Evolutionary conservation across 768 basidiomycete species (phyloP), one percentile per base, ranked within the genome.

Genomic region (Cystobasidium ongulense): DNA sequence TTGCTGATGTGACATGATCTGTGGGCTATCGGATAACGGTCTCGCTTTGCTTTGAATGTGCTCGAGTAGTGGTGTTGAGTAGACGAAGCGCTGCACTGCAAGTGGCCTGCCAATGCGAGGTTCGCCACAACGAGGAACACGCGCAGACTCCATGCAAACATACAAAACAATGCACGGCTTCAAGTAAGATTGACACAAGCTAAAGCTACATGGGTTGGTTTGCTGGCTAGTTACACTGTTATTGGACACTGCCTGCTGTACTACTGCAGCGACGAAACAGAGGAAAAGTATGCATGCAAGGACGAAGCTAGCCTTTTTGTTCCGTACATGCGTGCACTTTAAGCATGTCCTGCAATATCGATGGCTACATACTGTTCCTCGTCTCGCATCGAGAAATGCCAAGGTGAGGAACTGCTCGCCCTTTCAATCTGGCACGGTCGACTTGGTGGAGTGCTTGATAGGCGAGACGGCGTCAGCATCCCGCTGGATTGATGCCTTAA

Each of bases 361-460:
- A 67, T 52, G 27, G 65, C 65, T 4, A 67, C 65, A 33, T 18
- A 67, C 46, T 67, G 65, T 11, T 53, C 65, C 31, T 50, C 65
- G 13, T 67, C 65, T 18, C 50, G 65, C 65, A 67, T 67, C 11
- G 7, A 15, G 11, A 67, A 41, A 25, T 41, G 38, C 65, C 65
- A 67, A 52, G 65, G n/a, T 52, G 41, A 31, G 13, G 63, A 8
- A 21, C 65, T 67, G 39, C 39, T 31, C 10, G 43, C 27, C 39
- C 31, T 64, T 25, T 38, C 17, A 7, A 41, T 15, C 17, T 43
- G 63, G 39, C 25, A 41, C 8, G 63, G 10, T 38, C 35, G 63
- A 15, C 11, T 17, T 5, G 39, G 13, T 7, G 63, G 38, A 39
- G 41, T 61, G 31, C 57, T 25, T 17, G 57, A 10, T 8, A 61